Evolutionary conservation across 1,139 yeast species (phyloP).

Genomic region (Geotrichum candidum): DNA sequence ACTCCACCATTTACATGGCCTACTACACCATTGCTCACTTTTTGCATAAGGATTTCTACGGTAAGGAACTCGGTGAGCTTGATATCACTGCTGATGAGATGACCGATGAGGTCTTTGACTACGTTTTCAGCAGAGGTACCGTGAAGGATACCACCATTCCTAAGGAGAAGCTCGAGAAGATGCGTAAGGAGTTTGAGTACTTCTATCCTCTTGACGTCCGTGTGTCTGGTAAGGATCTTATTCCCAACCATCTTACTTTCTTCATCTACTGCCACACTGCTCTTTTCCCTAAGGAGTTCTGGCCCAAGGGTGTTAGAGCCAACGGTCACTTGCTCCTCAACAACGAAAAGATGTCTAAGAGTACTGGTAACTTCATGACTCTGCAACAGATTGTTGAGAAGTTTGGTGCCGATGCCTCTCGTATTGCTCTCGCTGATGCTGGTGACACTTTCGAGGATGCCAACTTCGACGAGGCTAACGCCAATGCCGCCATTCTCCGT

Average conservation of each 20-base stretch:
- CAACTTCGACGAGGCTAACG: constrained; percentile 92
- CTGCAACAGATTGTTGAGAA: constrained; percentile 75
- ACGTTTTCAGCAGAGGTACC: constrained; percentile 71
- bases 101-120: constrained; percentile 94
- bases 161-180: constrained; percentile 53
- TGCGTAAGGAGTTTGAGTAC: constrained; percentile 92
- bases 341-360: constrained; percentile 96
- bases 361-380: constrained; percentile 96
- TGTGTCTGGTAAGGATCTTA: constrained; percentile 92
- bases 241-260: constrained; percentile 95
- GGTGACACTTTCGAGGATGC: constrained; percentile 98
- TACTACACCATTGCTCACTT: constrained; percentile 88
- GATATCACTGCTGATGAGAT: constrained; percentile 73
- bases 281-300: constrained; percentile 76
- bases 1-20: constrained; percentile 94
- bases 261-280: constrained; percentile 92
- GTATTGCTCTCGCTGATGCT: constrained; percentile 97
- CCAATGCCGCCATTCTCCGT: constrained; percentile 95
- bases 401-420: constrained; percentile 96
- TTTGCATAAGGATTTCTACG: constrained; percentile 82
- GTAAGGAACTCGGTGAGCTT: constrained; percentile 65
- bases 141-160: constrained; percentile 56
- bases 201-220: constrained; percentile 91
- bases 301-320: constrained; percentile 94
- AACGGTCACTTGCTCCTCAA: constrained; percentile 94